A percentile compares a stretch with the other conserved stretches of the same genome.
phyloP scores from a whole-genome alignment of 768 basidiomycete species.

The Hericium coralloides region DNA sequence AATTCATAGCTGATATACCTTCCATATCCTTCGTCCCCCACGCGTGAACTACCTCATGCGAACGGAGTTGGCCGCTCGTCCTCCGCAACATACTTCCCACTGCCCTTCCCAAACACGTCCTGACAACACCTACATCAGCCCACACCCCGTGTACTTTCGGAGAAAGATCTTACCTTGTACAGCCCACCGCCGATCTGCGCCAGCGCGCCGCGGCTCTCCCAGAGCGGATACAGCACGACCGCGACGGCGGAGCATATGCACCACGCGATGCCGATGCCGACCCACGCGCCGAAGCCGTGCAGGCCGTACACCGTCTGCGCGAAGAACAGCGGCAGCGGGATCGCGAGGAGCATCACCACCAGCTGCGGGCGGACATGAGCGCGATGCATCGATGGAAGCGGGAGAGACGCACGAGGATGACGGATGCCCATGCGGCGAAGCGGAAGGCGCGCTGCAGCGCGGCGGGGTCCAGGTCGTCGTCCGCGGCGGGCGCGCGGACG shows the following conservation, averaged over 20 bases:
- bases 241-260: slow-evolving; percentile 65
- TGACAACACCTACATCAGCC: neutral
- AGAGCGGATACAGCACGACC: slow-evolving; percentile 82
- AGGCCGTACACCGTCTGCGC: slow-evolving; percentile 62
- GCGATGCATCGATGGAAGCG: neutral
- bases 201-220: slow-evolving; percentile 69
- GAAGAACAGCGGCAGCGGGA: slow-evolving; percentile 85
- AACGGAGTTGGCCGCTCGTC: too few species aligned
- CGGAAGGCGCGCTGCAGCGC: slow-evolving; percentile 65
- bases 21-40: too few species aligned
- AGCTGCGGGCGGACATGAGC: slow-evolving; percentile 28
- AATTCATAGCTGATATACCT: too few species aligned
- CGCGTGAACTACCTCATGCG: too few species aligned
- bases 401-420: slow-evolving; percentile 43
- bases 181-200: slow-evolving; percentile 49
- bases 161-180: slow-evolving; percentile 42
- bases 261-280: slow-evolving; percentile 77
- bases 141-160: neutral
- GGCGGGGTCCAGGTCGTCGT: slow-evolving; percentile 55
- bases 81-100: neutral
- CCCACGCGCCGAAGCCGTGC: slow-evolving; percentile 68
- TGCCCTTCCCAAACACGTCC: neutral
- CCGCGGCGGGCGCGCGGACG: slow-evolving; percentile 17
- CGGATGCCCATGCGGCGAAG: slow-evolving; percentile 71
- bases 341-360: slow-evolving; percentile 56